Conservation (phyloP, 495 filamentous ascomycete species). For the Trichoderma gamsii region DNA sequence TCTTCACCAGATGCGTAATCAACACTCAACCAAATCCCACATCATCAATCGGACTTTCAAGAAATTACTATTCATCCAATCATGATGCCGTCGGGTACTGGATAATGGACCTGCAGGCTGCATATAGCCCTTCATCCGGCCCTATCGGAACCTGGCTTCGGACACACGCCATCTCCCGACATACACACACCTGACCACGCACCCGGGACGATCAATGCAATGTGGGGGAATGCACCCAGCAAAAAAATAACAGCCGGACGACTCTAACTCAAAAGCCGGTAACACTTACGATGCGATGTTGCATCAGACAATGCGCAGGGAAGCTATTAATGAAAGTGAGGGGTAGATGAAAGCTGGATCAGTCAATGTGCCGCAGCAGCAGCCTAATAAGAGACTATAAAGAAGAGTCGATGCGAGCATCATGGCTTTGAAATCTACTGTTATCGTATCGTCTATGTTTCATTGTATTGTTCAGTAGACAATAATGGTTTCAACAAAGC, state of each 20-base stretch:
- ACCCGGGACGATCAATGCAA: neutral
- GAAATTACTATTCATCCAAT: neutral
- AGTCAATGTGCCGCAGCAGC: neutral
- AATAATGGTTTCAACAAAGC: neutral
- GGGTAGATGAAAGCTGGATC: neutral
- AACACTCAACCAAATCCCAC: neutral
- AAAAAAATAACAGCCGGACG: neutral
- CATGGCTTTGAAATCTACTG: too few species aligned
- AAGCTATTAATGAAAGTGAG: neutral
- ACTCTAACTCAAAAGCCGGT: neutral
- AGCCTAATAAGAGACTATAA: neutral
- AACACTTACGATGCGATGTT: slow-evolving; percentile 2
- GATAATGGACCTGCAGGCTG: neutral
- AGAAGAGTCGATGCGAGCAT: neutral
- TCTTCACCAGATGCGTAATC: neutral
- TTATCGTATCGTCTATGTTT: neutral
- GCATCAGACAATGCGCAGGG: neutral
- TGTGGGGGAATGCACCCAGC: neutral
- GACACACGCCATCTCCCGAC: neutral
- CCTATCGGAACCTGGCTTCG: neutral
- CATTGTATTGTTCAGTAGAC: neutral
- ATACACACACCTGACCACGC: neutral
- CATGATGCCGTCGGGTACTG: neutral
- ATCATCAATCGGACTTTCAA: neutral
- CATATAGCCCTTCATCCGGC: neutral